Evolutionary conservation across 768 basidiomycete species (phyloP), one percentile per base, ranked within the genome.

Genomic region (Pleurotus tuoliensis): DNA sequence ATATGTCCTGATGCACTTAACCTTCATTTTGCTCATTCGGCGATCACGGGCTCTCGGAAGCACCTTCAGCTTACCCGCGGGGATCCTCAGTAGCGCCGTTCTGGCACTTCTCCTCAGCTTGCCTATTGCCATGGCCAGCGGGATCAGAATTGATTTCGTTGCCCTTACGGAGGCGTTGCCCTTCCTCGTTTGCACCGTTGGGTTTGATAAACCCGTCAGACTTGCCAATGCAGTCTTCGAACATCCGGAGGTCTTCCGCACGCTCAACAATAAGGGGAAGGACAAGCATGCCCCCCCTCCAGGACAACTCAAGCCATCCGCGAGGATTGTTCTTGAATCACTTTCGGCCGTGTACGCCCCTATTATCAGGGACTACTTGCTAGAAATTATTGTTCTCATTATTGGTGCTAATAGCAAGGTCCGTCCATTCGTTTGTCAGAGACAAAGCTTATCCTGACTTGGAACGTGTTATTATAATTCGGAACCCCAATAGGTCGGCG

Each of bases 151-250:
- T 62, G 95, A 98, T 69, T 93, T 94, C 1, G 88, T 98, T 53
- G 87, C 88, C 8, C 80, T 99, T 50, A 93, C 92, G 8, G 97
- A 99, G 70, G 96, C 97, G 0, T 82, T 99, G 0, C 97, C 97
- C 0, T 98, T 98, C 85, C 78, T 98, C 47, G 95, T 99, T 37
- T 96, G 96, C 70, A 97, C 94, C 1, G 86, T 99, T 58, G 96
- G 96, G 5, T 99, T 98, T 69, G 97, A 99, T 73, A 98, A 99
- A 69, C 96, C 95, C 0, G 86, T 96, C 46, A 83, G 92, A 5
- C 85, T 99, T 22, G 95, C 94, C 2, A 81, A 87, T 11, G 88
- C 94, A 2, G 91, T 98, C 13, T 92, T 98, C 73, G 81, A 83
- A 25, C 90, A 94, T 62, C 91, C 90, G 2, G 82, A 89, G 47